These are phyloP conservation scores for Poa pratensis DNA, from an alignment of 176 grass and related monocot genomes.

Conservation along the genomic window DNA sequence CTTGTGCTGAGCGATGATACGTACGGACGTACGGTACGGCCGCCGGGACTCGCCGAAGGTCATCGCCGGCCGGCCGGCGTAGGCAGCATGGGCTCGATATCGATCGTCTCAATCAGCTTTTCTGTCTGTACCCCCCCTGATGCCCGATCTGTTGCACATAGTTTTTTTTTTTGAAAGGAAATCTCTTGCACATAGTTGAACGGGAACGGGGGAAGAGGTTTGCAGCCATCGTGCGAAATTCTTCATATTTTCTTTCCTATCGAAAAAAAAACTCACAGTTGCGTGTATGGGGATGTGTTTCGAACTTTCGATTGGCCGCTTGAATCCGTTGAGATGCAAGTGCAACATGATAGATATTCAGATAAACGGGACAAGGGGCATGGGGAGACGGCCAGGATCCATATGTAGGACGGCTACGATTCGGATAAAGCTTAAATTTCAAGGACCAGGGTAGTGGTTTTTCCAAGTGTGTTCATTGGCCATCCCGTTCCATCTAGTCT, in stretches of 20 bases:
- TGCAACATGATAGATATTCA: constrained; percentile 30
- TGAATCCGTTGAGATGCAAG: background rate
- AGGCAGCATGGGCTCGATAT: background rate
- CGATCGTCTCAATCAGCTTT: background rate
- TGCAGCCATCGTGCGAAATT: background rate
- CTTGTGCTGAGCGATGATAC: background rate
- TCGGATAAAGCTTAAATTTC: background rate
- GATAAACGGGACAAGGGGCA: constrained; percentile 17
- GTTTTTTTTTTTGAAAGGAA: no score
- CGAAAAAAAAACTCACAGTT: no score
- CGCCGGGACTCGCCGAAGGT: background rate
- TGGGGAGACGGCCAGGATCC: background rate
- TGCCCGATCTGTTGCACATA: no score
- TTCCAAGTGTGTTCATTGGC: background rate
- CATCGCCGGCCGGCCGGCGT: background rate
- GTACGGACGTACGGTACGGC: background rate
- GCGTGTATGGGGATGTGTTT: no score
- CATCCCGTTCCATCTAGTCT: background rate
- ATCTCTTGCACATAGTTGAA: background rate
- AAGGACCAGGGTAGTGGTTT: background rate
- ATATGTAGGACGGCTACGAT: background rate
- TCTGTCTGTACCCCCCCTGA: no score
- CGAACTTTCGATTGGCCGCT: no score
- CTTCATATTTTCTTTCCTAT: background rate
- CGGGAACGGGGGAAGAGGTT: background rate